phyloP scores from a whole-genome alignment of 805 yeast genomes.

The Saturnispora zaruensis region DNA sequence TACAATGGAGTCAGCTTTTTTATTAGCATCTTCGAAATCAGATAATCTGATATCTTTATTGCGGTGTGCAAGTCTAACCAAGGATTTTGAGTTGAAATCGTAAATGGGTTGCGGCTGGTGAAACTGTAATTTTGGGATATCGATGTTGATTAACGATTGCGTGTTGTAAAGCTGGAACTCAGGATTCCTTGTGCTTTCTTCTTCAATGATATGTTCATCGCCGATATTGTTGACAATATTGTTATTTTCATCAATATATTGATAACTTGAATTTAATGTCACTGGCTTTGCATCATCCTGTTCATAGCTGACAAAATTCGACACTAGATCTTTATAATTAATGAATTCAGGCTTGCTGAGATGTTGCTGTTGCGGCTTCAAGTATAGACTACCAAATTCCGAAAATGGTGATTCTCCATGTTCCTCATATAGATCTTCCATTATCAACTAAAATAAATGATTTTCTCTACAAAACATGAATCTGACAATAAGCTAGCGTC shows the following conservation, averaged over 20 bases:
- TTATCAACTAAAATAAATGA: neutral
- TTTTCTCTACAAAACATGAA: neutral
- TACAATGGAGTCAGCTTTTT: neutral
- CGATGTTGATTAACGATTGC: neutral
- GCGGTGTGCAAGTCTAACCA: conserved; percentile 11
- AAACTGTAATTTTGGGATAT: conserved; percentile 4
- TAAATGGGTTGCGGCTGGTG: neutral
- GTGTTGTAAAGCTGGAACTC: neutral
- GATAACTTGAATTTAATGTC: neutral
- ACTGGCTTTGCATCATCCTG: neutral
- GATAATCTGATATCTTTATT: conserved; percentile 10
- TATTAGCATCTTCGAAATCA: conserved; percentile 3
- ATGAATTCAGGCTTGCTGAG: neutral
- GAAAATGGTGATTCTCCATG: neutral
- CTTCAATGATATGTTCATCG: neutral
- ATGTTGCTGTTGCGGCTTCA: neutral
- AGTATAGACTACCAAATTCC: neutral
- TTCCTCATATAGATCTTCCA: neutral
- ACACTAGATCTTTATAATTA: neutral
- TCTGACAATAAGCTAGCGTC: neutral
- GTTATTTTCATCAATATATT: neutral
- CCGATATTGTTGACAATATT: neutral
- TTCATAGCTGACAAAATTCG: neutral
- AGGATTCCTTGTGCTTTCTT: neutral
- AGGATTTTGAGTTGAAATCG: neutral